Evolutionary conservation across 139 green algal genomes (phyloP).

Genomic region (Coelastrella sp.): DNA sequence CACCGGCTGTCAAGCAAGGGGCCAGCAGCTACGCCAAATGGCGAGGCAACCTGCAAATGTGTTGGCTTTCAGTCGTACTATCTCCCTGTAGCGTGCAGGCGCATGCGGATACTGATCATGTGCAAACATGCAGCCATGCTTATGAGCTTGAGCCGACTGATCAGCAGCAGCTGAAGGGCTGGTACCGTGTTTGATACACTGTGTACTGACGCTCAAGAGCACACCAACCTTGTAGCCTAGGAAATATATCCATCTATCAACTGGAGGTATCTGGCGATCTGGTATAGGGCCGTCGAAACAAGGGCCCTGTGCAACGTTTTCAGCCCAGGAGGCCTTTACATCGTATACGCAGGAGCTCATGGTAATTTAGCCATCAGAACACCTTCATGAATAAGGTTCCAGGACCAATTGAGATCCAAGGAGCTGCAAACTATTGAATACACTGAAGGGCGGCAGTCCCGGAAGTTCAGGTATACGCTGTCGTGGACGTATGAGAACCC

Average conservation of each 20-base stretch:
- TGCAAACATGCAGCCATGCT: not conserved
- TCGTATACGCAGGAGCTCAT: conserved; percentile 47
- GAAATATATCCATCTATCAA: conserved; percentile 48
- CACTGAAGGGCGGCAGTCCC: no score
- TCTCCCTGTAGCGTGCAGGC: no score
- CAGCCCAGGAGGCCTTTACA: conserved; percentile 28
- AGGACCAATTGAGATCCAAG: no score
- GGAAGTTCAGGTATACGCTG: no score
- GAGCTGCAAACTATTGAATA: no score
- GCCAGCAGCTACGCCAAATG: conserved; percentile 47
- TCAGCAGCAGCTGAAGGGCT: not conserved
- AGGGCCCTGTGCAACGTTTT: conserved; percentile 29
- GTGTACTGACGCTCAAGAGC: no score
- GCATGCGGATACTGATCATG: not conserved
- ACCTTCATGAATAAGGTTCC: not conserved
- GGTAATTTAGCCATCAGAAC: not conserved
- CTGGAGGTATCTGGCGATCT: not conserved
- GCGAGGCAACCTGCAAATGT: conserved; percentile 42
- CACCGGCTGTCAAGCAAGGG: conserved; percentile 51
- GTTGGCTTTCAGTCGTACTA: no score
- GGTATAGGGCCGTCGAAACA: not conserved
- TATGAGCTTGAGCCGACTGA: not conserved
- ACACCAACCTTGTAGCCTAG: conserved; percentile 35
- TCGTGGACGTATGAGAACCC: no score
- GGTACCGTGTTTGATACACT: not conserved